These are phyloP conservation scores for Ophiostoma tasmaniense DNA, from an alignment of 2,329 filamentous ascomycete genomes.

Conservation along the genomic window DNA sequence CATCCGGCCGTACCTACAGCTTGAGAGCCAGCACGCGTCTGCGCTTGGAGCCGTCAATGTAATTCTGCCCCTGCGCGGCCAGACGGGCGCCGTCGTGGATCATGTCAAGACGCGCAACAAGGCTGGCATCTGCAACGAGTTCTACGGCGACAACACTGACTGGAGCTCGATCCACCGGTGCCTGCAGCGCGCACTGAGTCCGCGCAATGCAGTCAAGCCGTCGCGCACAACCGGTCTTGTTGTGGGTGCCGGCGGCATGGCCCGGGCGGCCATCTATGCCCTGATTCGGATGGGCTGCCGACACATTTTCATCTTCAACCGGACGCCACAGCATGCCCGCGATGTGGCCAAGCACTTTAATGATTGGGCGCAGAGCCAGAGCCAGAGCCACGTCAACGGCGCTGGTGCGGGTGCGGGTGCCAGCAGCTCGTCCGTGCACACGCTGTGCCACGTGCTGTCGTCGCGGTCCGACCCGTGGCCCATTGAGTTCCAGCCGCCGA, in stretches of 20 bases:
- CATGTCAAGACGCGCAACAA: constrained; percentile 52
- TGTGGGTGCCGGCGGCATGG: constrained; percentile 62
- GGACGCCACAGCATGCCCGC: constrained; percentile 52
- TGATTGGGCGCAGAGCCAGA: constrained; percentile 33
- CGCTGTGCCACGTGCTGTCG: constrained; percentile 45
- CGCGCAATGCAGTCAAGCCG: constrained; percentile 51
- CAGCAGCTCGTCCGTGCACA: constrained; percentile 16
- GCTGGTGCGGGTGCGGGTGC: background rate
- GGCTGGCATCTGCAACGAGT: constrained; percentile 50
- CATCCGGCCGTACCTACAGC: constrained; percentile 54
- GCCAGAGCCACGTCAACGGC: constrained; percentile 22
- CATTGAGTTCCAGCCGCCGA: constrained; percentile 50
- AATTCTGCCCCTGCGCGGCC: constrained; percentile 55
- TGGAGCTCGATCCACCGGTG: constrained; percentile 41
- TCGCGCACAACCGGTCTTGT: constrained; percentile 46
- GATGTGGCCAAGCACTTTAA: constrained; percentile 61
- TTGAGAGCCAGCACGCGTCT: constrained; percentile 58
- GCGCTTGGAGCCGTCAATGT: constrained; percentile 68
- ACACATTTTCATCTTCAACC: constrained; percentile 64
- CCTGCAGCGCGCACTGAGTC: constrained; percentile 60
- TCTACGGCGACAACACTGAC: constrained; percentile 50
- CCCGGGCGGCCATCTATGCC: constrained; percentile 64
- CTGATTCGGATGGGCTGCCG: constrained; percentile 64
- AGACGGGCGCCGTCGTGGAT: constrained; percentile 33
- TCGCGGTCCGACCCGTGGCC: constrained; percentile 58